Base-by-base conservation (phyloP, 2,329 filamentous ascomycete species). In the Setomelanomma holmii region DNA sequence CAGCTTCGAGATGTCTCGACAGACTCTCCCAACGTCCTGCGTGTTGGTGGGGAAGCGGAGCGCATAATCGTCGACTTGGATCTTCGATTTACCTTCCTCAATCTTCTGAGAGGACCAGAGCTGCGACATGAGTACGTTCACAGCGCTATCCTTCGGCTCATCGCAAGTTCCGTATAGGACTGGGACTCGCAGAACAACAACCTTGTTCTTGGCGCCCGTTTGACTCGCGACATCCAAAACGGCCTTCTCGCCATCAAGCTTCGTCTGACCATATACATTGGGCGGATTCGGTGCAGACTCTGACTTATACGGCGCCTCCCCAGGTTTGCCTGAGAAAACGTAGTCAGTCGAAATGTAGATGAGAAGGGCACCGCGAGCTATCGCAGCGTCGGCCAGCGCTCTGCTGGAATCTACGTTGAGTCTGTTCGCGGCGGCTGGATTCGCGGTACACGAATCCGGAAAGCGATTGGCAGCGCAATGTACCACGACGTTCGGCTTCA, bases 381-480 rank as follows among this genome's bases (percentile, higher is more conserved):
- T 83, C 45, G 89, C 88, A n/a, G 86, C 80, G 35, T 79, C 74
- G 8, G 90, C 90, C 11, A 96, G 83, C 7, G 77, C 76, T 41
- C 80, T 78, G 40, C 90, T 89, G 2, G 91, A 89, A 3, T 85
- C 81, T 11, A 93, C 85, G 67, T 96, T 96, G 64, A 96, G 80
- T 16, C 82, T 82, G 54, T 83, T 84, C 3, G 91, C 90, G 47
- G 86, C 89, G 53, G 87, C 84, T 2, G 91, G 92, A 71, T 96
- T 86, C 59, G 85, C 83, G 64, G 92, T 89, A 68, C 92, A 93
- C 70, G 89, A 89, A 75, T 96, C 92, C 2, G 93, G 92, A 67
- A 89, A 96, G 56, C 91, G 86, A 74, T 96, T 93, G 40, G 92
- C 92, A 35, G 92, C 93, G 91, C 91, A 93, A 73, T 96, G 91